Evolutionary conservation across 2,329 filamentous ascomycete species (phyloP), one percentile per base, ranked within the genome.

Genomic region (Phialemoniopsis sp.): DNA sequence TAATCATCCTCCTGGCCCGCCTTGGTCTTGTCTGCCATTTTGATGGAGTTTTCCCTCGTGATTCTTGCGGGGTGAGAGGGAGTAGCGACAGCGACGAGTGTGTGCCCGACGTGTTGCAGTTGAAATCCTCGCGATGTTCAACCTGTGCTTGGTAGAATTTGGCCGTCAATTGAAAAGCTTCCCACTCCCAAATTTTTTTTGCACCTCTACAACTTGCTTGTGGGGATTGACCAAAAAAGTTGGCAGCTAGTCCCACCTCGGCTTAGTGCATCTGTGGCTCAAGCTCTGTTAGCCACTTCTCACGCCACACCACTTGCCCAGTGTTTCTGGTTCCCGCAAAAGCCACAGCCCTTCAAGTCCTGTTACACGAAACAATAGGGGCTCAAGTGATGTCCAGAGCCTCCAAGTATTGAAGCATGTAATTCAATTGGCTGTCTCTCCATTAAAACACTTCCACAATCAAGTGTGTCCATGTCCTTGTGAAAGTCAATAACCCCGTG

Each of bases 1-100:
- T 87, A 88, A 57, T 91, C 85, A 56, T 79, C 77, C 60, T 86
- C 82, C 60, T 72, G 34, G 13, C n/a, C n/a, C 10, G 21, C 21
- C 13, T 32, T 32, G 30, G 30, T 32, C 13, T 32, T 73, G 43
- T 59, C 55, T 58, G 66, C 66, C 64, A 68, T 69, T 43, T 34
- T 51, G 39, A 36, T 39, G 16, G 19, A 26, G 6, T 26, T 26
- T 26, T 26, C 21, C 21, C 21, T 26, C 21, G 21, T 6, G 6
- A 26, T 6, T 6, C 10, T 6, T 26, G 21, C 21, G 19, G 26
- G 29, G 41, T 26, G 21, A 29, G 30, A 35, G 37, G 39, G 40
- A 42, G 35, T 19, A 29, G 30, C 32, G 26, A 37, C 26, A 29
- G 30, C 32, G 26, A 29, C n/a, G 32, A 34, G 18, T 9, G 35